A percentile compares a stretch with the other conserved stretches of the same genome.
phyloP scores from a whole-genome alignment of 805 yeast species.

The Cyberlindnera subsufficiens region DNA sequence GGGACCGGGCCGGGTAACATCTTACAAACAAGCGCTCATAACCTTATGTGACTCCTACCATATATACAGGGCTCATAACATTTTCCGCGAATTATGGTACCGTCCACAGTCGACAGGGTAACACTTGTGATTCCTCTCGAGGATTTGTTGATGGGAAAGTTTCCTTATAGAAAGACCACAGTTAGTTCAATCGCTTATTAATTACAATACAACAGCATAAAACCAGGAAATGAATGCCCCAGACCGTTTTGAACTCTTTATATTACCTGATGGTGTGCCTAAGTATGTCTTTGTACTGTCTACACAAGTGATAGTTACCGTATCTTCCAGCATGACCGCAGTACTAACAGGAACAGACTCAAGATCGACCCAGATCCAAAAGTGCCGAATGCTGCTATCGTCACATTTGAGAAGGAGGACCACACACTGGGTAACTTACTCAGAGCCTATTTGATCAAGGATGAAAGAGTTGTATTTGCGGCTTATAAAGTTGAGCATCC shows the following conservation, averaged over 20 bases:
- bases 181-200: neutral
- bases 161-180: too few species aligned
- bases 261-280: constrained; percentile 95
- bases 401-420: constrained; percentile 94
- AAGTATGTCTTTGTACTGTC: constrained; percentile 47
- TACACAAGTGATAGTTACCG: neutral
- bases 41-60: too few species aligned
- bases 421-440: constrained; percentile 92
- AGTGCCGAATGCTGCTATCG: constrained; percentile 89
- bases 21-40: too few species aligned
- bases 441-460: constrained; percentile 79
- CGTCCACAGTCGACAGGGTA: too few species aligned
- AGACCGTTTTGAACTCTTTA: constrained; percentile 94
- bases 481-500: constrained; percentile 99
- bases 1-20: too few species aligned
- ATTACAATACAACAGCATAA: neutral
- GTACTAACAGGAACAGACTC: constrained; percentile 37
- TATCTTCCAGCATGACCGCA: neutral
- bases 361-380: constrained; percentile 89
- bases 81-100: too few species aligned
- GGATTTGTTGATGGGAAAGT: too few species aligned
- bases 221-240: constrained; percentile 83
- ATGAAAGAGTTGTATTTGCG: constrained; percentile 86
- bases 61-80: too few species aligned
- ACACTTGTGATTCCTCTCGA: too few species aligned